These are phyloP conservation scores for Metarhizium anisopliae DNA, from an alignment of 2,329 filamentous ascomycete genomes.

Conservation along the genomic window DNA sequence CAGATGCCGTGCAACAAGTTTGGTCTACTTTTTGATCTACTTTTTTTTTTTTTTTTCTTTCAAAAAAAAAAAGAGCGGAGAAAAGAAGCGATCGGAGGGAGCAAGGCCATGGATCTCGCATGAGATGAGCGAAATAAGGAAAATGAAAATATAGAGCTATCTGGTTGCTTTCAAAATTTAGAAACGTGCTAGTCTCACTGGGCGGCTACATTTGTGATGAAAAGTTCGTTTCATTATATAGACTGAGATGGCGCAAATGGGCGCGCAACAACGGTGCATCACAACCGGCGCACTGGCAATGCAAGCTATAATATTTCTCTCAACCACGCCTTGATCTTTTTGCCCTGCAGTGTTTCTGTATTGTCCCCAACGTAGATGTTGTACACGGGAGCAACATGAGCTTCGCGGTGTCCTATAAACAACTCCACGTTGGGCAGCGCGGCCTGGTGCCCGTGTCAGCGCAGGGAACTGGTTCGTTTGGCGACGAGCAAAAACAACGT, in stretches of 20 bases:
- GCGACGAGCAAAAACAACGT: no score
- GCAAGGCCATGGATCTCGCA: not conserved
- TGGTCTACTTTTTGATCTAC: not conserved
- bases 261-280: not conserved
- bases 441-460: conserved; percentile 3
- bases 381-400: conserved; percentile 14
- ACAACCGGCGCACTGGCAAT: not conserved
- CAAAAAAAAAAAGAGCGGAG: not conserved
- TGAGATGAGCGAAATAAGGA: not conserved
- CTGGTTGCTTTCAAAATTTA: not conserved
- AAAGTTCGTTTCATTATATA: not conserved
- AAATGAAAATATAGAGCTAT: not conserved
- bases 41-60: no score
- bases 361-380: conserved; percentile 12
- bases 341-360: conserved; percentile 13
- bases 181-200: not conserved
- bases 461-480: no score
- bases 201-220: not conserved
- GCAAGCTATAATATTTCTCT: conserved; percentile 7
- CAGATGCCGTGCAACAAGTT: not conserved
- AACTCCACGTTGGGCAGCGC: conserved; percentile 11
- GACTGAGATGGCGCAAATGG: not conserved
- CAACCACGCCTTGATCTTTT: conserved; percentile 13
- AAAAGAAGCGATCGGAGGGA: not conserved
- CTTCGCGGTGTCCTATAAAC: conserved; percentile 11